Percentiles rank a stretch among this genome's conserved stretches.
Conservation (phyloP, 139 green algal species). For the Haematococcus lacustris region DNA sequence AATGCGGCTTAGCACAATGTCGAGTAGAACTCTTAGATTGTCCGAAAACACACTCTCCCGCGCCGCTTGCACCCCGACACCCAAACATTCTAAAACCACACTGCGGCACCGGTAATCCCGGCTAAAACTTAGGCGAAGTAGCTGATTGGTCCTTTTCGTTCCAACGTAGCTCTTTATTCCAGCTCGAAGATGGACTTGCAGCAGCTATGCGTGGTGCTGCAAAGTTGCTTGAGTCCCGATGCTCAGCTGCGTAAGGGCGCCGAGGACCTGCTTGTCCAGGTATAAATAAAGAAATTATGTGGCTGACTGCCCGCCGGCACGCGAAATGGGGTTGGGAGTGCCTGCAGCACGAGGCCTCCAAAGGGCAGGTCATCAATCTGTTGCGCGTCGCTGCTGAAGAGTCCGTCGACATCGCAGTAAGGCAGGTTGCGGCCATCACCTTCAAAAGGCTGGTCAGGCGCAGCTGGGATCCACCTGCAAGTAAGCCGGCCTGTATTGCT, state of each 20-base stretch:
- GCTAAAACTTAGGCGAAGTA: no score
- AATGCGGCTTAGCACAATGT: no score
- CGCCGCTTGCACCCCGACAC: no score
- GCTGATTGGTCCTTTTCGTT: no score
- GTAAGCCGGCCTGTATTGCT: no score
- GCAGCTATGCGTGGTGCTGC: conserved; percentile 54
- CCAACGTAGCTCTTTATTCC: no score
- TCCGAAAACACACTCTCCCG: no score
- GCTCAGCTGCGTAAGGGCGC: conserved; percentile 44
- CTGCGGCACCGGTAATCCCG: no score
- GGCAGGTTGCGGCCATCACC: conserved; percentile 84
- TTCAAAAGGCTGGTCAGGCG: conserved; percentile 91
- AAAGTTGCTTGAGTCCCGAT: conserved; percentile 52
- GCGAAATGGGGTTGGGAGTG: neutral
- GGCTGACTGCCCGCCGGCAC: neutral
- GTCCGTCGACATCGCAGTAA: conserved; percentile 55
- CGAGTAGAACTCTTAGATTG: no score
- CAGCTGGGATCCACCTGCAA: conserved; percentile 82
- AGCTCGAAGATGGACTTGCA: conserved; percentile 67
- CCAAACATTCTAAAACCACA: no score
- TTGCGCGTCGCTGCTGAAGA: conserved; percentile 73
- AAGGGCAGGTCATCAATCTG: conserved; percentile 66
- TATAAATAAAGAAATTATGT: conserved; percentile 14
- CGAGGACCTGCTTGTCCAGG: conserved; percentile 68
- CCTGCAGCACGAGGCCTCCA: conserved; percentile 50